A percentile compares a stretch with the other conserved stretches of the same genome.
phyloP scores from a whole-genome alignment of 2,329 filamentous ascomycete species.

The Coleophoma crateriformis region DNA sequence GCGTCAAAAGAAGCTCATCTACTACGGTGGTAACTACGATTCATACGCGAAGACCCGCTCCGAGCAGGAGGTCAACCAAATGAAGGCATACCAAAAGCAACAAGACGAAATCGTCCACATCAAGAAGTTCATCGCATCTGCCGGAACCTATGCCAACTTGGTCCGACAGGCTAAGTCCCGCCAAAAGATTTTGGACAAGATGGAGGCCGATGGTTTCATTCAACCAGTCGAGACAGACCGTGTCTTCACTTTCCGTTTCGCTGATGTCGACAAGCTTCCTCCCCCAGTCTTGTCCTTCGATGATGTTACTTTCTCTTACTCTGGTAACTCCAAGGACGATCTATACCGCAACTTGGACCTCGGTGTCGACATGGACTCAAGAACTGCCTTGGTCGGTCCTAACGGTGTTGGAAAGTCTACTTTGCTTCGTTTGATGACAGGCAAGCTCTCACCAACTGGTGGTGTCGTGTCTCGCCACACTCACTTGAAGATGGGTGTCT shows the following conservation, averaged over 20 bases:
- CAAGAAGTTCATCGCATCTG: slow-evolving; percentile 99
- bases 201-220: slow-evolving; percentile 99
- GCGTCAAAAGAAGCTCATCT: slow-evolving; percentile 80
- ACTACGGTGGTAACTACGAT: slow-evolving; percentile 99
- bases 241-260: slow-evolving; percentile 97
- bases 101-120: slow-evolving; percentile 99
- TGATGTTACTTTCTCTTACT: slow-evolving; percentile 97
- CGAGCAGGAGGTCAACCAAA: slow-evolving; percentile 96
- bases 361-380: slow-evolving; percentile 99
- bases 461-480: slow-evolving; percentile 88
- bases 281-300: slow-evolving; percentile 95
- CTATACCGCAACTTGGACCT: slow-evolving; percentile 96
- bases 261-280: slow-evolving; percentile 98
- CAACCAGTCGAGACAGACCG: slow-evolving; percentile 80
- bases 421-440: slow-evolving; percentile 91
- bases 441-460: slow-evolving; percentile 78
- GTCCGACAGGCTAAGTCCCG: slow-evolving; percentile 98
- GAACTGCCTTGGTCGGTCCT: slow-evolving; percentile 92
- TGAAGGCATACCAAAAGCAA: slow-evolving; percentile 98
- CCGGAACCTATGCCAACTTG: slow-evolving; percentile 99
- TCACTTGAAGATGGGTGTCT: slow-evolving; percentile 96
- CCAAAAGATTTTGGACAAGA: slow-evolving; percentile 99
- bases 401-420: slow-evolving; percentile 99
- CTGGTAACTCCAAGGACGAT: slow-evolving; percentile 81
- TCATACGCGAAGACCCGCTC: slow-evolving; percentile 90